Conservation (phyloP, 164 flowering plant species). For the Hamamelis virginiana region DNA sequence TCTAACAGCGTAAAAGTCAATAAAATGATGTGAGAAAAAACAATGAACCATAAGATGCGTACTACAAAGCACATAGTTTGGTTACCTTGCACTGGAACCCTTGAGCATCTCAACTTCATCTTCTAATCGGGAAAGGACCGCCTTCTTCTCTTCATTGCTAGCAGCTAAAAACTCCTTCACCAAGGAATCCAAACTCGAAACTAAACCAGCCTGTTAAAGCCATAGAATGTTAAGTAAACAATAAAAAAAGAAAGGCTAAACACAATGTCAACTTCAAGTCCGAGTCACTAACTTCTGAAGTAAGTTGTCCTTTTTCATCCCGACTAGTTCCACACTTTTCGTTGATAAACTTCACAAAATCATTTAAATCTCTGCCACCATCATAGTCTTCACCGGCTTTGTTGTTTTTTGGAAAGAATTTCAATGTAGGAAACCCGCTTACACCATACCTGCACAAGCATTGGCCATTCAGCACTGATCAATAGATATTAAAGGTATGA, state of each 20-base stretch:
- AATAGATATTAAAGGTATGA: too few relatives aligned
- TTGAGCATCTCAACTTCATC: slow-evolving; percentile 75
- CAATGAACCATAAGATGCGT: neutral
- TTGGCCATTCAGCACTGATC: neutral
- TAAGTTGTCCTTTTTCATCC: slow-evolving; percentile 85
- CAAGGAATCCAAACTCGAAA: slow-evolving; percentile 54
- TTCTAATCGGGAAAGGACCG: slow-evolving; percentile 51
- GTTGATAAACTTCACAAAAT: slow-evolving; percentile 84
- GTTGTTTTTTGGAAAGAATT: slow-evolving; percentile 89
- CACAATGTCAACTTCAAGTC: neutral
- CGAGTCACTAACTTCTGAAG: slow-evolving; percentile 54
- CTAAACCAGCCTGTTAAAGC: slow-evolving; percentile 65
- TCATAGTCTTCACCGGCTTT: slow-evolving; percentile 96
- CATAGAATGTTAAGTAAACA: neutral
- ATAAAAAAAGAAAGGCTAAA: neutral
- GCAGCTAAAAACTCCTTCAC: slow-evolving; percentile 86
- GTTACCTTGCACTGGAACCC: slow-evolving; percentile 74
- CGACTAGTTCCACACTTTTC: slow-evolving; percentile 86
- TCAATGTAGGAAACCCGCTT: slow-evolving; percentile 91
- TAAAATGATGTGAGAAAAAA: neutral
- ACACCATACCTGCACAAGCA: slow-evolving; percentile 73
- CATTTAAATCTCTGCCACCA: slow-evolving; percentile 87
- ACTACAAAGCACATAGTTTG: neutral
- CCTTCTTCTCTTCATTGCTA: slow-evolving; percentile 65
- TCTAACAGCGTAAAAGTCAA: neutral